These are phyloP conservation scores for Phaeosphaeriaceae sp. DNA, from an alignment of 2,329 filamentous ascomycete species.

Conservation along the genomic window DNA sequence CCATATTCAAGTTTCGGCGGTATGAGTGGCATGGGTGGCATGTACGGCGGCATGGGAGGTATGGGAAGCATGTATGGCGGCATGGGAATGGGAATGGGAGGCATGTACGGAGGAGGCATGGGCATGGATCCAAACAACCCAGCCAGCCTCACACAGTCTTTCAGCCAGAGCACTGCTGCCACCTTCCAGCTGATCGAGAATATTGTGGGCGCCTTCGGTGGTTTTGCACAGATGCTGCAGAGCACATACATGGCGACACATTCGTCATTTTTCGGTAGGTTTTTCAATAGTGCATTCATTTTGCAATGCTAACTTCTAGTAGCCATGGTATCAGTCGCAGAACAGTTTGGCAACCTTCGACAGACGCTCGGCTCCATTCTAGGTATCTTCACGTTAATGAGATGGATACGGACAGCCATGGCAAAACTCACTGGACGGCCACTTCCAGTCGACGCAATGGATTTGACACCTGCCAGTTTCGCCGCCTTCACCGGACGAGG, in stretches of 20 bases:
- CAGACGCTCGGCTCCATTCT: constrained; percentile 92
- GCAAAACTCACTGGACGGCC: constrained; percentile 93
- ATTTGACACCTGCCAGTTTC: constrained; percentile 89
- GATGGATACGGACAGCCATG: constrained; percentile 90
- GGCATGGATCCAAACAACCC: constrained; percentile 77
- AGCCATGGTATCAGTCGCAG: constrained; percentile 97
- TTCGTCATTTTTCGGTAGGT: constrained; percentile 97
- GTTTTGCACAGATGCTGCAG: constrained; percentile 98
- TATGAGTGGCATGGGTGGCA: constrained; percentile 55
- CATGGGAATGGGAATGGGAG: constrained; percentile 49
- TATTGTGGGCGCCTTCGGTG: constrained; percentile 93
- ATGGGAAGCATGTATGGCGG: constrained; percentile 42
- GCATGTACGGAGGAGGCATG: constrained; percentile 60
- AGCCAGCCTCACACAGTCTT: constrained; percentile 92
- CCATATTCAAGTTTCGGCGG: constrained; percentile 61
- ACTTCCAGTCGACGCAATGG: constrained; percentile 82
- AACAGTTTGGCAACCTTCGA: constrained; percentile 92
- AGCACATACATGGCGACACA: constrained; percentile 99
- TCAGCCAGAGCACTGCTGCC: constrained; percentile 91
- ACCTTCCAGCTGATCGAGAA: constrained; percentile 99
- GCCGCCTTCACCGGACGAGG: constrained; percentile 80
- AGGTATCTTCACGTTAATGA: constrained; percentile 93
- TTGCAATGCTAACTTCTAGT: constrained; percentile 17
- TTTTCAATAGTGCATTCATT: constrained; percentile 39
- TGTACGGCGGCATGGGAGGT: constrained; percentile 49